These are phyloP conservation scores for Fusarium verticillioides DNA, from an alignment of 2,329 filamentous ascomycete genomes.

Conservation along the genomic window DNA sequence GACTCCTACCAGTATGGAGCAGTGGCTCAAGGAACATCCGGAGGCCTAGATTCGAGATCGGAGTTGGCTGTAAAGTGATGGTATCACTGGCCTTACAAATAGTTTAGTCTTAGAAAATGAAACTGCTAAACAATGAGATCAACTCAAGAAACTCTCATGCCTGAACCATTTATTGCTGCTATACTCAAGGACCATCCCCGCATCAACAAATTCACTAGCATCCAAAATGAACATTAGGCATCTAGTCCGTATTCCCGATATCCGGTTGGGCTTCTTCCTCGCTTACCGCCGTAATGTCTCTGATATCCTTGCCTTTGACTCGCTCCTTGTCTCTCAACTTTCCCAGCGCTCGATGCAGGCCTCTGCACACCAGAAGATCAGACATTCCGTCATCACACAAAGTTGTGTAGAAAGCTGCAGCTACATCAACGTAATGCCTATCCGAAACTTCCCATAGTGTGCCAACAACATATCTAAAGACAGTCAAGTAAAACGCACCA, in stretches of 20 bases:
- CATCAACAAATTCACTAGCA: neutral
- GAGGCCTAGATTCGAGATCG: neutral
- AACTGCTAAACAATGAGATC: no score
- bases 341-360: neutral
- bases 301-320: neutral
- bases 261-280: neutral
- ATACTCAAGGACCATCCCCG: no score
- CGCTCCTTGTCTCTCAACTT: neutral
- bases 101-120: no score
- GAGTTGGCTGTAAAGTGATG: rapidly evolving
- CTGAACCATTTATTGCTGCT: rapidly evolving
- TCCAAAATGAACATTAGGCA: neutral
- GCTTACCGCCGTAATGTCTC: neutral
- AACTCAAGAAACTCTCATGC: neutral
- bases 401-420: neutral
- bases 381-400: neutral
- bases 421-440: neutral
- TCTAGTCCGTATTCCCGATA: neutral
- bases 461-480: neutral
- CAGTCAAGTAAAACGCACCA: neutral
- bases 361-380: neutral
- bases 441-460: neutral
- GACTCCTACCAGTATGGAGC: neutral
- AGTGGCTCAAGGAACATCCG: neutral
- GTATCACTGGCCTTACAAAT: neutral